Conservation (phyloP, 1,284 basidiomycete species). For the Leccinum subrobustum region DNA sequence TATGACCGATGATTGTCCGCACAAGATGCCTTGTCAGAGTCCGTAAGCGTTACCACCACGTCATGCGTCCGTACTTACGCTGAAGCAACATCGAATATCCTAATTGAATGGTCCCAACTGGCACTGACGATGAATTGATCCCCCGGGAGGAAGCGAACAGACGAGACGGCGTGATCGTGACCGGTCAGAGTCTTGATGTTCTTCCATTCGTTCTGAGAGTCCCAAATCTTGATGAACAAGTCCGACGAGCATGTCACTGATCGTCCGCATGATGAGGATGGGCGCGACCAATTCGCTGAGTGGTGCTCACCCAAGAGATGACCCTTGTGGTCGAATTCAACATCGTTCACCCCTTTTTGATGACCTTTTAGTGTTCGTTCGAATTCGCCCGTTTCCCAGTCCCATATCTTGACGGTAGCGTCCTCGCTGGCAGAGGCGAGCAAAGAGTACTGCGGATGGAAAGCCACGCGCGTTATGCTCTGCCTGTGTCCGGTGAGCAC, state of each 20-base stretch:
- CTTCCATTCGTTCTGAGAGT: constrained; percentile 86
- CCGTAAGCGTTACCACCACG: constrained; percentile 12
- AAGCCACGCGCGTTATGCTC: constrained; percentile 77
- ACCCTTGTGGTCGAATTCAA: constrained; percentile 87
- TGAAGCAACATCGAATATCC: constrained; percentile 83
- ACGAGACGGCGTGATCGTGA: constrained; percentile 89
- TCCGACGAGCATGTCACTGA: constrained; percentile 88
- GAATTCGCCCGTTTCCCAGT: constrained; percentile 94
- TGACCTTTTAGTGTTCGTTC: constrained; percentile 91
- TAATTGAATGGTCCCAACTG: constrained; percentile 84
- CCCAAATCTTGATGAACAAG: constrained; percentile 91
- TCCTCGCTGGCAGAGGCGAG: constrained; percentile 88
- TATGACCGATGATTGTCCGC: constrained; percentile 56
- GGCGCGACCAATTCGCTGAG: background rate
- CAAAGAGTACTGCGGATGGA: constrained; percentile 85
- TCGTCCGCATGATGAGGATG: constrained; percentile 4
- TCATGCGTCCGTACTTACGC: constrained; percentile 50
- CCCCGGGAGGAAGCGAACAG: constrained; percentile 80
- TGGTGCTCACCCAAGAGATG: constrained; percentile 67
- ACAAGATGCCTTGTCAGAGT: constrained; percentile 49
- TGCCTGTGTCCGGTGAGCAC: constrained; percentile 79
- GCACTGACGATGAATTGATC: constrained; percentile 84
- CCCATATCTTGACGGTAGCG: constrained; percentile 89
- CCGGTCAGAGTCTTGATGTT: constrained; percentile 86
- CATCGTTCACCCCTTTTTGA: constrained; percentile 85